These are phyloP conservation scores for Phytophthora sp. DNA, from an alignment of 352 stramenopile genomes.

Conservation along the genomic window DNA sequence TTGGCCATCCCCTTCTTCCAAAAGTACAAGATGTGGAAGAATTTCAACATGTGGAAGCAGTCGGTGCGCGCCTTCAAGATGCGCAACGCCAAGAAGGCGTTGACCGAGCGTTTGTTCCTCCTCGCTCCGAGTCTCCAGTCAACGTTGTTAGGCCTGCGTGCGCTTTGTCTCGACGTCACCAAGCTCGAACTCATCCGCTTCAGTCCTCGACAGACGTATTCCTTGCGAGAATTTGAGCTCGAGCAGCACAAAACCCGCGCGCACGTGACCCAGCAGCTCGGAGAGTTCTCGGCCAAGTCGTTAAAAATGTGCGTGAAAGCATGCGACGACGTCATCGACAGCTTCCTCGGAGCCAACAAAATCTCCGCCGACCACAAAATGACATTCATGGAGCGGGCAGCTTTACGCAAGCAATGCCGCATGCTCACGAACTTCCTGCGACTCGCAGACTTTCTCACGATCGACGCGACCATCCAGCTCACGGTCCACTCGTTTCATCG, in stretches of 20 bases:
- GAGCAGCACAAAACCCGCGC: conserved; percentile 68
- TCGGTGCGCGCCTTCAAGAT: conserved; percentile 90
- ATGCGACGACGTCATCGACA: conserved; percentile 93
- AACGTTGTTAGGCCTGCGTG: conserved; percentile 79
- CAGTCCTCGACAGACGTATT: conserved; percentile 73
- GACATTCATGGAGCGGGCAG: conserved; percentile 96
- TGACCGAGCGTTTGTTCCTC: conserved; percentile 90
- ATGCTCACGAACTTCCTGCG: conserved; percentile 93
- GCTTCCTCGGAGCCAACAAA: conserved; percentile 91
- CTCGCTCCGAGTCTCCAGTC: conserved; percentile 85
- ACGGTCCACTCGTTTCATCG: conserved; percentile 79
- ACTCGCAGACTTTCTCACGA: conserved; percentile 92
- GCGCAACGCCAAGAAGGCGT: conserved; percentile 74
- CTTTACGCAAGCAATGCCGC: conserved; percentile 91
- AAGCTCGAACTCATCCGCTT: conserved; percentile 76
- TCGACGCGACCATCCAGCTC: conserved; percentile 89
- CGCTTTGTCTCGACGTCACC: conserved; percentile 75
- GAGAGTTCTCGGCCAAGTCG: conserved; percentile 67
- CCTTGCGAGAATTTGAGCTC: conserved; percentile 79
- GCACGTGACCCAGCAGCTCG: conserved; percentile 62
- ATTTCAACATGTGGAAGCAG: conserved; percentile 94
- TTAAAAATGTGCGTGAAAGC: conserved; percentile 87
- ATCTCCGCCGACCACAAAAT: conserved; percentile 94
- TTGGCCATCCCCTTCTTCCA: conserved; percentile 92
- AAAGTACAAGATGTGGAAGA: conserved; percentile 94